Percentiles rank a stretch among this genome's conserved stretches.
phyloP scores from a whole-genome alignment of 805 yeast genomes.

The Kurtzmaniella fragi region DNA sequence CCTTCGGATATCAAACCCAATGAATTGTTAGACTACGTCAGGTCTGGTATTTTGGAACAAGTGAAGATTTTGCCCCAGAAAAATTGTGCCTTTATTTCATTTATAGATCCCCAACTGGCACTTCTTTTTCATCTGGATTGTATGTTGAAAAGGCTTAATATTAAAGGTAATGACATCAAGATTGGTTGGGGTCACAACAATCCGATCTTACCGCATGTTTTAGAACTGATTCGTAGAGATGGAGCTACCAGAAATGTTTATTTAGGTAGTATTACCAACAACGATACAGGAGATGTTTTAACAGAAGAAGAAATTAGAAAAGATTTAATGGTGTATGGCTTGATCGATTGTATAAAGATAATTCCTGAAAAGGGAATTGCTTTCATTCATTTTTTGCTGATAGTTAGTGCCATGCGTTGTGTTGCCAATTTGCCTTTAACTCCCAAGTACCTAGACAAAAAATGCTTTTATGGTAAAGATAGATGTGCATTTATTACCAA shows the following conservation, averaged over 20 bases:
- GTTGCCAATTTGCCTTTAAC: constrained; percentile 67
- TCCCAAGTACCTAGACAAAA: constrained; percentile 67
- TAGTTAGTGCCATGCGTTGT: constrained; percentile 79
- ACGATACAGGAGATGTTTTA: constrained; percentile 38
- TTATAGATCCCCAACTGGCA: constrained; percentile 85
- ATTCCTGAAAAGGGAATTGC: constrained; percentile 80
- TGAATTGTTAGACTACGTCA: constrained; percentile 82
- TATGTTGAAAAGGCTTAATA: constrained; percentile 72
- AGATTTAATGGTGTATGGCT: constrained; percentile 72
- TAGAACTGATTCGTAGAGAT: constrained; percentile 71
- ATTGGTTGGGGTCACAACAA: constrained; percentile 92
- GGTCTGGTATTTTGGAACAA: constrained; percentile 84
- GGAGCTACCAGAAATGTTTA: constrained; percentile 94
- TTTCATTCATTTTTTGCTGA: constrained; percentile 84
- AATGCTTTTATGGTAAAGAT: constrained; percentile 89
- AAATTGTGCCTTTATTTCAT: constrained; percentile 86
- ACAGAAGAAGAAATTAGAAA: constrained; percentile 61
- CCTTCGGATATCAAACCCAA: constrained; percentile 77
- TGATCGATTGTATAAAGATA: constrained; percentile 79
- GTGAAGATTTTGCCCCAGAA: constrained; percentile 76
- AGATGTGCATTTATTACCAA: constrained; percentile 92
- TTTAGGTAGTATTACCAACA: constrained; percentile 71
- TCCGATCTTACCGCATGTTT: constrained; percentile 68
- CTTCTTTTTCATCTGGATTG: constrained; percentile 92
- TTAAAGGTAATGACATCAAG: constrained; percentile 75